Evolutionary conservation across 2,329 filamentous ascomycete genomes (phyloP).

Genomic region (Aspergillus pseudoviridinutans): DNA sequence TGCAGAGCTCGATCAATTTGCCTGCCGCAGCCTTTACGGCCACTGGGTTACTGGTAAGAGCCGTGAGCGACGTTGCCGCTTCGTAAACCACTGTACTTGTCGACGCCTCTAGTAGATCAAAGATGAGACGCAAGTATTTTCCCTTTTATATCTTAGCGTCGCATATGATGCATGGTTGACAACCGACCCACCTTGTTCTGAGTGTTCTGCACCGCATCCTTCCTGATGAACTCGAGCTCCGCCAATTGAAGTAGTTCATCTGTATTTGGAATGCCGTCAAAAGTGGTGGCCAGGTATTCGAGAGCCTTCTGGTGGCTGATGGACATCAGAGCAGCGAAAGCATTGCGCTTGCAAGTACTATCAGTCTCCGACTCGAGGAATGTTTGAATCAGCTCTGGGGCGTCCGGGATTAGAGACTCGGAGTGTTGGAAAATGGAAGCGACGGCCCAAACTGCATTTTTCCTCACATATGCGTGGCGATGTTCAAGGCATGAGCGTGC

Average conservation of each 20-base stretch:
- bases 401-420: constrained; percentile 88
- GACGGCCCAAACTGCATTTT: constrained; percentile 94
- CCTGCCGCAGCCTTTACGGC: constrained; percentile 93
- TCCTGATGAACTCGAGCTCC: constrained; percentile 95
- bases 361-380: constrained; percentile 92
- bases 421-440: constrained; percentile 90
- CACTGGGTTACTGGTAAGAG: constrained; percentile 92
- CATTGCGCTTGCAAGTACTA: constrained; percentile 95
- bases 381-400: constrained; percentile 80
- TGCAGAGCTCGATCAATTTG: constrained; percentile 95
- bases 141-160: constrained; percentile 53
- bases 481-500: constrained; percentile 91
- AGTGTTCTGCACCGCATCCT: constrained; percentile 90
- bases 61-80: constrained; percentile 89
- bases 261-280: constrained; percentile 89
- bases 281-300: constrained; percentile 79
- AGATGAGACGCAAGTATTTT: constrained; percentile 88
- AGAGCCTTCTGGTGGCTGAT: constrained; percentile 94
- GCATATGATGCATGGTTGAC: not conserved
- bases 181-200: constrained; percentile 73
- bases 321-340: constrained; percentile 82
- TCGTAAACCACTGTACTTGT: constrained; percentile 97
- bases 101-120: constrained; percentile 88
- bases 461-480: constrained; percentile 94
- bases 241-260: constrained; percentile 91